Base-by-base conservation (phyloP, 495 filamentous ascomycete genomes). In the Lepidopterella palustris region DNA sequence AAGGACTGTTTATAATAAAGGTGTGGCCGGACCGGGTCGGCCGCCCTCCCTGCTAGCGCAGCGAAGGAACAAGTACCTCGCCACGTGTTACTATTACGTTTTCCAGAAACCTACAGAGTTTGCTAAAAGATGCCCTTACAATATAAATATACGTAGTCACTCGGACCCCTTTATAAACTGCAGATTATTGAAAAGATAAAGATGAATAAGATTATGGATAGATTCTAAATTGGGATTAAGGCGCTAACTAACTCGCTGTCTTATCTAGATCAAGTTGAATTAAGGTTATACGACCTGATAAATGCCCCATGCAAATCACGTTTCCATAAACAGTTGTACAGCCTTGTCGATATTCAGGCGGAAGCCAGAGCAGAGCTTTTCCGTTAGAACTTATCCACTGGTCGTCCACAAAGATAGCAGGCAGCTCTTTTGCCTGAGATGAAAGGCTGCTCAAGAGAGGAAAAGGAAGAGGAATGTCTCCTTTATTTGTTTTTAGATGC, bases 281-380 rank as follows among this genome's bases (percentile, higher is more conserved):
- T 26, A 57, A 21, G 4, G 54, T 45, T 5, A 57, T 57, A 48
- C 39, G 54, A 25, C 54, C 54, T 45, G 39, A 57, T 3, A 25
- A 45, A 48, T 47, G 54, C 6, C 54, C 54, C 40, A 57, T 24
- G 27, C 35, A 57, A 32, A 47, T 32, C 29, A 57, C 4, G n/a
- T 48, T 21, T 57, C 24, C 20, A 25, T 57, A 25, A 11, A 57
- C 32, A 23, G 35, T 23, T 40, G 26, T 23, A 32, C 54, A 57
- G n/a, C 23, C 40, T 26, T 31, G 54, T 28, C 54, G 54, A 47
- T 57, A 57, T 57, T 57, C 54, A 57, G 54, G 23, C 23, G 54
- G 54, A 48, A 57, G 54, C 54, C 54, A 57, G 4, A 59, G 31
- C 24, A 59, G 26, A 42, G 18, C 26, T 47, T 53, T 21, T 20